Conservation (phyloP, 2,329 filamentous ascomycete species). For the Falciphora oryzae region DNA sequence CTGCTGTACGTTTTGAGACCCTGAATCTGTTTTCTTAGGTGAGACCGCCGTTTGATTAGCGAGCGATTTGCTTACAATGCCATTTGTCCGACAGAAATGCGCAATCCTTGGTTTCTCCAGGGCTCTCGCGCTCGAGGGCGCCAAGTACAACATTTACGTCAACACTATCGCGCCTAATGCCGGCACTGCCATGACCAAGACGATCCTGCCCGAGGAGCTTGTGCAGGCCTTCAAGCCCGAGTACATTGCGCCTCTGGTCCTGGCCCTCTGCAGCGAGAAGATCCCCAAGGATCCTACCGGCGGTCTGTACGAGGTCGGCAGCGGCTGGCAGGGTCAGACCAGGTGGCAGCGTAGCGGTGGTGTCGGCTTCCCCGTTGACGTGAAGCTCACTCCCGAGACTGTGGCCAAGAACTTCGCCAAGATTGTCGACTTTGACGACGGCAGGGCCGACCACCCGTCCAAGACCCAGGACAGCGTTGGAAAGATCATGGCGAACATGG, state of each 20-base stretch:
- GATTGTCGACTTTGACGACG: conserved; percentile 83
- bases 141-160: conserved; percentile 96
- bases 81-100: conserved; percentile 53
- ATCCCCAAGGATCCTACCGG: conserved; percentile 79
- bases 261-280: conserved; percentile 79
- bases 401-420: conserved; percentile 69
- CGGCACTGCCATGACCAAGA: conserved; percentile 89
- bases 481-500: conserved; percentile 75
- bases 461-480: conserved; percentile 70
- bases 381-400: conserved; percentile 76
- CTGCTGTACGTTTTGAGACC: conserved; percentile 56
- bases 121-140: conserved; percentile 84
- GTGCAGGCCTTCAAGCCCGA: conserved; percentile 99
- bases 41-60: no score
- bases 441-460: conserved; percentile 79
- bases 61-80: conserved; percentile 19
- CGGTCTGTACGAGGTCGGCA: conserved; percentile 88
- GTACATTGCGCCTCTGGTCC: conserved; percentile 90
- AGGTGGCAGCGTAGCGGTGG: conserved; percentile 92
- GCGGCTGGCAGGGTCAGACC: conserved; percentile 86
- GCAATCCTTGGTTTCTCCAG: conserved; percentile 95
- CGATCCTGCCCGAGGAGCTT: conserved; percentile 92
- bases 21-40: not conserved
- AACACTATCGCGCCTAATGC: conserved; percentile 98
- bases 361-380: conserved; percentile 84